A percentile compares a stretch with the other conserved stretches of the same genome.
phyloP scores from a whole-genome alignment of 31 red algal species.

The Odonthalia washingtoniensis region DNA sequence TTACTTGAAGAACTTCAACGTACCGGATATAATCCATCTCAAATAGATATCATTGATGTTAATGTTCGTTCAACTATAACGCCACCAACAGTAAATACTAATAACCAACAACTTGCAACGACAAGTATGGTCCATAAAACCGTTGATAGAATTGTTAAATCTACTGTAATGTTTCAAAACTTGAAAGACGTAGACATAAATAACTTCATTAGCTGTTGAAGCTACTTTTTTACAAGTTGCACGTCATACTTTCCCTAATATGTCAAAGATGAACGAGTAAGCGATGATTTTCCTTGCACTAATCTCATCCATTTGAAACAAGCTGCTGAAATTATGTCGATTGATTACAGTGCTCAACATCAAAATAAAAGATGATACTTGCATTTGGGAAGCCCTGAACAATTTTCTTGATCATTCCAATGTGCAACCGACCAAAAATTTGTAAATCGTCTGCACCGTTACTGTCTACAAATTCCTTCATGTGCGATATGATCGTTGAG shows the following conservation, averaged over 20 bases:
- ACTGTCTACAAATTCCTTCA: too few species aligned
- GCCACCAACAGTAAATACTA: slow-evolving; percentile 28
- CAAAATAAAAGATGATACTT: too few species aligned
- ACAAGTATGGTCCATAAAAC: slow-evolving; percentile 21
- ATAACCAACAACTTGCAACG: slow-evolving; percentile 16
- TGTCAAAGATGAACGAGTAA: too few species aligned
- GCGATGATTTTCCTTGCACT: too few species aligned
- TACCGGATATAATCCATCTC: slow-evolving; percentile 28
- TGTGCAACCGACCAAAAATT: too few species aligned
- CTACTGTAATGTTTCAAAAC: slow-evolving; percentile 29
- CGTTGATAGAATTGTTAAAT: slow-evolving; percentile 45
- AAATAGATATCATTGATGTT: slow-evolving; percentile 29
- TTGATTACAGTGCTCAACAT: too few species aligned
- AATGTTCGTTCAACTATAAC: slow-evolving; percentile 7
- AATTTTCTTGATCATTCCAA: too few species aligned
- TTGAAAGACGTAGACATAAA: slow-evolving; percentile 57
- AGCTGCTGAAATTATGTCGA: too few species aligned
- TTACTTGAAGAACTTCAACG: slow-evolving; percentile 37
- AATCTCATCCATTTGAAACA: too few species aligned
- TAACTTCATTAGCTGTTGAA: slow-evolving; percentile 57
- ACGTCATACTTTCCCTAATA: slow-evolving; percentile 2
- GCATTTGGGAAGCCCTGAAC: neutral
- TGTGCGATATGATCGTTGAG: too few species aligned
- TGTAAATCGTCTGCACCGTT: too few species aligned
- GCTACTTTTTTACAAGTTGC: slow-evolving; percentile 48